Evolutionary conservation across 139 green algal genomes (phyloP).

Genomic region (Chlorella sp.): DNA sequence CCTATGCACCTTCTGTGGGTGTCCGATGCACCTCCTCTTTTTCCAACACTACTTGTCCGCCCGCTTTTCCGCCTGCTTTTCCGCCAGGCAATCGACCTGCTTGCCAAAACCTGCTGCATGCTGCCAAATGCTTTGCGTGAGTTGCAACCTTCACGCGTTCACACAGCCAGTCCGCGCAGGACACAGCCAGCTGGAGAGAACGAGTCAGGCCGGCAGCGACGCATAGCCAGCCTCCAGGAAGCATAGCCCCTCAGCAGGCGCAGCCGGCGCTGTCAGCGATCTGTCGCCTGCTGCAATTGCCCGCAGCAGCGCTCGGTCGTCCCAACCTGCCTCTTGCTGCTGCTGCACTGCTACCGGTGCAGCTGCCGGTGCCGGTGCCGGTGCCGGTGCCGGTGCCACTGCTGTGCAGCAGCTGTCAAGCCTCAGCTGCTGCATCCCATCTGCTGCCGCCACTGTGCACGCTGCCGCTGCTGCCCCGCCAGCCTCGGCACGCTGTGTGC

Average conservation of each 20-base stretch:
- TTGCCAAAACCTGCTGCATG: too few species aligned
- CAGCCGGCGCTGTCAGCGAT: background rate
- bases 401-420: too few species aligned
- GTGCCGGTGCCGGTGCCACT: background rate
- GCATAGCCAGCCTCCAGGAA: conserved; percentile 24
- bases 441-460: background rate
- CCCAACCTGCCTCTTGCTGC: background rate
- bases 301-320: background rate
- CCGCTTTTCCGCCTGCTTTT: too few species aligned
- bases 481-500: background rate
- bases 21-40: too few species aligned
- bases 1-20: too few species aligned
- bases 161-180: too few species aligned
- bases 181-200: too few species aligned
- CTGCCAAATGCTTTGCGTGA: too few species aligned
- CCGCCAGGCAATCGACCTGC: too few species aligned
- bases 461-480: background rate
- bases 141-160: too few species aligned
- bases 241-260: conserved; percentile 9
- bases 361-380: background rate
- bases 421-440: background rate
- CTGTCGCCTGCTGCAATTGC: background rate
- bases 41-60: too few species aligned
- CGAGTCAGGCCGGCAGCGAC: background rate
- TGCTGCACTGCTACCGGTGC: background rate